These are phyloP conservation scores for Akanthomyces lecanii DNA, from an alignment of 2,329 filamentous ascomycete species.

Conservation along the genomic window DNA sequence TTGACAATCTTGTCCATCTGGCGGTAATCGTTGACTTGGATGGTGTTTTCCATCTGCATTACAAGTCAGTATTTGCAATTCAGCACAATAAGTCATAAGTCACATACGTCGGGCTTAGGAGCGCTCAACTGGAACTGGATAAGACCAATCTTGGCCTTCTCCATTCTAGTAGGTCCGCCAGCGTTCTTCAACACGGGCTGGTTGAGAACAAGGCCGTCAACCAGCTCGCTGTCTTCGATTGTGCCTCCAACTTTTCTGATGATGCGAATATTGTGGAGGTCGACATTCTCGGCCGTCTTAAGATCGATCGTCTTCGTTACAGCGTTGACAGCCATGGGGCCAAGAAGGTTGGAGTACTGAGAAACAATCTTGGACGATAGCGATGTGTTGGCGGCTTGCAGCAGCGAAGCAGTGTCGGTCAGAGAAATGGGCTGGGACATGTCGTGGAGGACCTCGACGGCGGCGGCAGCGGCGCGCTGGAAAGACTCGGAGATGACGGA, in stretches of 20 bases:
- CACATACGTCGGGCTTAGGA: constrained; percentile 85
- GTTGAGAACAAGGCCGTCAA: constrained; percentile 88
- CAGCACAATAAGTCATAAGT: not conserved
- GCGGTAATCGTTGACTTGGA: constrained; percentile 97
- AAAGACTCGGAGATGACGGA: constrained; percentile 97
- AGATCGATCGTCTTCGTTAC: constrained; percentile 94
- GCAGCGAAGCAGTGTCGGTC: constrained; percentile 79
- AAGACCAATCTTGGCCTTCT: constrained; percentile 94
- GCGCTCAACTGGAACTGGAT: constrained; percentile 99
- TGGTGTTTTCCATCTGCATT: constrained; percentile 93
- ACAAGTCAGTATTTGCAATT: constrained; percentile 19
- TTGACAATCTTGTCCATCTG: constrained; percentile 99
- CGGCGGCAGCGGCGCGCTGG: constrained; percentile 85
- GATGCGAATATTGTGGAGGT: constrained; percentile 92
- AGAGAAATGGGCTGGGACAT: constrained; percentile 95
- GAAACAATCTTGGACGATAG: constrained; percentile 98
- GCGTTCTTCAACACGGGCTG: constrained; percentile 92
- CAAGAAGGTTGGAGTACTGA: constrained; percentile 89
- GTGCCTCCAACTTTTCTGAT: constrained; percentile 97
- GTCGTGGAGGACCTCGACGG: constrained; percentile 84
- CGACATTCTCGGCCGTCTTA: constrained; percentile 93
- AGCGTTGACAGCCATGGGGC: constrained; percentile 97
- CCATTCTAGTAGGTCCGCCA: constrained; percentile 84
- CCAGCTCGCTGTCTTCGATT: constrained; percentile 96
- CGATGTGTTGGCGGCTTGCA: constrained; percentile 95